These are phyloP conservation scores for Lichtheimia corymbifera DNA, from an alignment of 371 early-diverging fungal genomes.

Conservation along the genomic window DNA sequence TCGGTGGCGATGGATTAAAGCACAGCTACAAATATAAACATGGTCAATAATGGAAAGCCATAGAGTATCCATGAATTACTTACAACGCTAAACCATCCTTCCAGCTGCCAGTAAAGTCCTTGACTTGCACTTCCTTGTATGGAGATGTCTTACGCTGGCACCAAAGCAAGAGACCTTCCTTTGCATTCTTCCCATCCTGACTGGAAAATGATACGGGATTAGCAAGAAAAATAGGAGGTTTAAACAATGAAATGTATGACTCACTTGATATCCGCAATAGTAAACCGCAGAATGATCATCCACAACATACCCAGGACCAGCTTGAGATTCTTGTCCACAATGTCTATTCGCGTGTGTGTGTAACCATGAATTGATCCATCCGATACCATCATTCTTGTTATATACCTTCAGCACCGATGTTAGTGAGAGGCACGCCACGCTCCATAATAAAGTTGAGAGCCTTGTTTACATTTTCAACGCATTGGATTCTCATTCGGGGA, in stretches of 20 bases:
- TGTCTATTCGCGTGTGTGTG: conserved; percentile 61
- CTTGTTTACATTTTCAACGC: conserved; percentile 94
- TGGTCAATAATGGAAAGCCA: conserved; percentile 1
- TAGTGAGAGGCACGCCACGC: conserved; percentile 86
- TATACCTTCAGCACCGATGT: conserved; percentile 87
- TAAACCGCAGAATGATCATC: conserved; percentile 96
- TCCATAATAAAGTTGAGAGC: conserved; percentile 90
- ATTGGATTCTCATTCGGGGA: conserved; percentile 92
- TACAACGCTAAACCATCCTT: conserved; percentile 94
- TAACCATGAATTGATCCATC: background rate
- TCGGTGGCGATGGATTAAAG: conserved; percentile 95
- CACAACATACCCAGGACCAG: conserved; percentile 97
- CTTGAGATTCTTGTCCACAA: conserved; percentile 94
- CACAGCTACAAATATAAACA: conserved; percentile 61
- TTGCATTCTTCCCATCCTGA: conserved; percentile 92
- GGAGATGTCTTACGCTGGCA: conserved; percentile 93
- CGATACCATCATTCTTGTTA: background rate
- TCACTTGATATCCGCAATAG: conserved; percentile 89
- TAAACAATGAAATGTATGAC: background rate
- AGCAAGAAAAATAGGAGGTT: no score
- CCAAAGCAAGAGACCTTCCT: conserved; percentile 94
- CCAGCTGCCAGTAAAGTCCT: conserved; percentile 92
- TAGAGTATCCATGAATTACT: conserved; percentile 15
- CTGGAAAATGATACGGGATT: conserved; percentile 26
- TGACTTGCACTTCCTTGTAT: conserved; percentile 81